phyloP scores from a whole-genome alignment of 768 basidiomycete species.

The Leccinum disarticulatum region DNA sequence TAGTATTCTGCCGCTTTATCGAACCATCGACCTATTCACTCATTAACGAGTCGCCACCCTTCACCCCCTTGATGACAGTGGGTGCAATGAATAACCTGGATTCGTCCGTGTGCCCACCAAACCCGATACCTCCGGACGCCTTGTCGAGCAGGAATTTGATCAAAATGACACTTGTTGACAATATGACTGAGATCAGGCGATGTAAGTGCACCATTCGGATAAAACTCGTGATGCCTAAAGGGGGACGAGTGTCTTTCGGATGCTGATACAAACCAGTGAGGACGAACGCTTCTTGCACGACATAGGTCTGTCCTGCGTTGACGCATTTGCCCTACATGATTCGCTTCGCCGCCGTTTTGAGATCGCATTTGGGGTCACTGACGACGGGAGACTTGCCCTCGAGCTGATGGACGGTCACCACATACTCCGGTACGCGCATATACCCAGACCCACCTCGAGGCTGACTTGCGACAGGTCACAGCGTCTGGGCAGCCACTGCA shows the following conservation, averaged over 20 bases:
- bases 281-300: constrained; percentile 51
- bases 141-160: constrained; percentile 59
- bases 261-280: not conserved
- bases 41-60: constrained; percentile 69
- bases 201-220: constrained; percentile 44
- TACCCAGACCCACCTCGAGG: constrained; percentile 42
- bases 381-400: constrained; percentile 78
- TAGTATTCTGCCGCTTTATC: no score
- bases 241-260: not conserved
- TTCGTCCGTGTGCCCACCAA: constrained; percentile 64
- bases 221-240: constrained; percentile 30
- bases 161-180: constrained; percentile 51
- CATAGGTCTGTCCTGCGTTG: constrained; percentile 73
- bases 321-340: constrained; percentile 73
- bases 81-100: constrained; percentile 65
- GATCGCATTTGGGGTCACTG: constrained; percentile 63
- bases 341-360: constrained; percentile 64
- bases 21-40: constrained; percentile 51
- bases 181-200: constrained; percentile 52
- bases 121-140: constrained; percentile 63
- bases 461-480: constrained; percentile 57
- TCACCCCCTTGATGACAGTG: constrained; percentile 67
- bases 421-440: not conserved
- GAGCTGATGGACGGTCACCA: constrained; percentile 37
- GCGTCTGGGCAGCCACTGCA: constrained; percentile 70